Conservation (phyloP, 352 stramenopile species). For the Phytophthora capsici region DNA sequence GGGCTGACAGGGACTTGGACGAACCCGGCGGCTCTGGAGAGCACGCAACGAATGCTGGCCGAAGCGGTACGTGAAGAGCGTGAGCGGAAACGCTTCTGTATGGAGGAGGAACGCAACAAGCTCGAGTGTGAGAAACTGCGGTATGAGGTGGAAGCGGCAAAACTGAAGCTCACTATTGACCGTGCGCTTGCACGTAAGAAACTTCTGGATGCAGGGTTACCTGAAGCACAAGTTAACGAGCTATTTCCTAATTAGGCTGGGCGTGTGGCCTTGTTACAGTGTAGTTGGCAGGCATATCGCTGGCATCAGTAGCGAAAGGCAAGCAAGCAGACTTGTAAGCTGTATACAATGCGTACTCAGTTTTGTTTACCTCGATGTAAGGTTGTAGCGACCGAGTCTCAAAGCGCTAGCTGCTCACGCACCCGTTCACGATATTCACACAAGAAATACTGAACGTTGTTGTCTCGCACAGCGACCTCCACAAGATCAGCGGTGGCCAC, state of each 20-base stretch:
- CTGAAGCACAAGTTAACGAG: constrained; percentile 46
- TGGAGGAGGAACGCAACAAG: constrained; percentile 64
- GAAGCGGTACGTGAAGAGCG: constrained; percentile 71
- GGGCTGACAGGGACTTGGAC: constrained; percentile 27
- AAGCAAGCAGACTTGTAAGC: background rate
- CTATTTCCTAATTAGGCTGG: constrained; percentile 27
- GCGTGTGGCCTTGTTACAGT: background rate
- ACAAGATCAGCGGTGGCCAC: constrained; percentile 54
- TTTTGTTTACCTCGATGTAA: constrained; percentile 3
- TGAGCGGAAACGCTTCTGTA: constrained; percentile 63
- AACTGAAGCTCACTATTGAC: constrained; percentile 60
- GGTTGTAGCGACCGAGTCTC: background rate
- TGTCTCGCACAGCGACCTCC: constrained; percentile 60
- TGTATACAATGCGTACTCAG: constrained; percentile 30
- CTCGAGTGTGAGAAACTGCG: constrained; percentile 75
- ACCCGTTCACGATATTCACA: constrained; percentile 70
- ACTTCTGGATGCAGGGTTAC: constrained; percentile 57
- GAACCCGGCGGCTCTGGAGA: constrained; percentile 46
- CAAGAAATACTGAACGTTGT: constrained; percentile 63
- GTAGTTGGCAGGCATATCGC: background rate
- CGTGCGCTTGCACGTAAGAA: constrained; percentile 58
- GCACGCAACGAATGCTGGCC: constrained; percentile 54
- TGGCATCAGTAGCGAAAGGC: background rate
- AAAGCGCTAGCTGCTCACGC: constrained; percentile 20
- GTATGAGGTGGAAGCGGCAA: constrained; percentile 59